Evolutionary conservation across 805 yeast species (phyloP).

Genomic region (Lachancea meyersii): DNA sequence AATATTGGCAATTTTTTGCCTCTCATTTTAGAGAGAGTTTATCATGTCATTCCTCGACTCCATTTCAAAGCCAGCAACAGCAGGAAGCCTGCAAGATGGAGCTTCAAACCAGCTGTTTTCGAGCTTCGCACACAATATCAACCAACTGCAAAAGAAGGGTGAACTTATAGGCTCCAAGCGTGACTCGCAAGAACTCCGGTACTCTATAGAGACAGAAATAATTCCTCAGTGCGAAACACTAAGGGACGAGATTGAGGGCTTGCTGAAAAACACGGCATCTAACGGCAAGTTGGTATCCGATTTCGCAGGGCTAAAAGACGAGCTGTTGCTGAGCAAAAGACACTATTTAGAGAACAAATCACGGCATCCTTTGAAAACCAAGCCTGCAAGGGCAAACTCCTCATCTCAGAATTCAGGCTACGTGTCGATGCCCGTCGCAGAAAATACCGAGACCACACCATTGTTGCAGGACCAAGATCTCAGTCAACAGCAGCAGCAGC

Average conservation of each 20-base stretch:
- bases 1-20: not conserved
- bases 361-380: constrained; percentile 10
- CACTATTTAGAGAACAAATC: constrained; percentile 44
- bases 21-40: not conserved
- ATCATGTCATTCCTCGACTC: constrained; percentile 7
- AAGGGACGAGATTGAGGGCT: constrained; percentile 16
- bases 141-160: constrained; percentile 12
- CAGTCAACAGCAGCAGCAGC: constrained; percentile 30
- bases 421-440: constrained; percentile 18
- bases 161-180: constrained; percentile 16
- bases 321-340: constrained; percentile 39
- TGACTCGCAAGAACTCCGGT: constrained; percentile 38
- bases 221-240: constrained; percentile 19
- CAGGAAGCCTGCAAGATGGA: constrained; percentile 1
- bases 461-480: constrained; percentile 32
- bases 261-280: constrained; percentile 7
- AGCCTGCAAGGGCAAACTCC: constrained; percentile 7
- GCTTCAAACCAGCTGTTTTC: constrained; percentile 2
- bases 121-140: constrained; percentile 1
- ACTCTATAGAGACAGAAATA: constrained; percentile 18
- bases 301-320: constrained; percentile 45
- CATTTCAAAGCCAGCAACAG: not conserved
- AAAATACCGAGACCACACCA: constrained; percentile 36
- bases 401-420: constrained; percentile 16
- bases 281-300: constrained; percentile 45